Evolutionary conservation across 768 basidiomycete species (phyloP).

Genomic region (Tricholoma matsutake): DNA sequence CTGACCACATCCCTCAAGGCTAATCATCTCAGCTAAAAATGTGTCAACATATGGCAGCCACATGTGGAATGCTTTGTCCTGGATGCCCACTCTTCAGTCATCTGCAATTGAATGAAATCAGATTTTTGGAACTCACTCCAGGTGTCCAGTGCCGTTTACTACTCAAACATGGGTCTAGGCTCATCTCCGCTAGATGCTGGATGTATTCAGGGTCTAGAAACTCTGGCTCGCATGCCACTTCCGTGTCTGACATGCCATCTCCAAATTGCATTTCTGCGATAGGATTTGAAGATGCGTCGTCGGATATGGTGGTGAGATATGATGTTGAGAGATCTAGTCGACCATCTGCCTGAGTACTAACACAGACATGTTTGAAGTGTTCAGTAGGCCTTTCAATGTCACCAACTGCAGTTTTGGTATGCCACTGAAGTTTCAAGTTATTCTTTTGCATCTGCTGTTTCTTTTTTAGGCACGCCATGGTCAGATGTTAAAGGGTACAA

Average conservation of each 20-base stretch:
- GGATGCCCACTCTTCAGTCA: too few species aligned
- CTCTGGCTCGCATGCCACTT: neutral
- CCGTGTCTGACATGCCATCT: neutral
- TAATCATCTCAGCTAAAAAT: constrained; percentile 8
- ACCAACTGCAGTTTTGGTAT: too few species aligned
- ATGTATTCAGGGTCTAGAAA: neutral
- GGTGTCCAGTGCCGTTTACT: neutral
- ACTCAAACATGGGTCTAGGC: neutral
- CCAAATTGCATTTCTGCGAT: neutral
- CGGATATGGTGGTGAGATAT: too few species aligned
- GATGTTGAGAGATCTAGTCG: too few species aligned
- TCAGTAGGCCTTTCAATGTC: too few species aligned
- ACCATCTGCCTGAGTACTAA: too few species aligned
- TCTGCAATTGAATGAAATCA: neutral
- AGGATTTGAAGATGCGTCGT: neutral
- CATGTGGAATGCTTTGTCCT: constrained; percentile 7
- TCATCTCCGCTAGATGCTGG: neutral
- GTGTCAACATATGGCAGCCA: too few species aligned
- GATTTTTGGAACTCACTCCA: neutral
- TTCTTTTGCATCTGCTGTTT: neutral
- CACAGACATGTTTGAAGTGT: too few species aligned
- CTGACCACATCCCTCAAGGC: constrained; percentile 1
- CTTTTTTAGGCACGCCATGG: neutral
- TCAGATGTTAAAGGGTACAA: neutral
- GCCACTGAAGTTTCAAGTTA: neutral